Evolutionary conservation across 148 eudicot genomes (phyloP).

Genomic region (Spergularia marina): DNA sequence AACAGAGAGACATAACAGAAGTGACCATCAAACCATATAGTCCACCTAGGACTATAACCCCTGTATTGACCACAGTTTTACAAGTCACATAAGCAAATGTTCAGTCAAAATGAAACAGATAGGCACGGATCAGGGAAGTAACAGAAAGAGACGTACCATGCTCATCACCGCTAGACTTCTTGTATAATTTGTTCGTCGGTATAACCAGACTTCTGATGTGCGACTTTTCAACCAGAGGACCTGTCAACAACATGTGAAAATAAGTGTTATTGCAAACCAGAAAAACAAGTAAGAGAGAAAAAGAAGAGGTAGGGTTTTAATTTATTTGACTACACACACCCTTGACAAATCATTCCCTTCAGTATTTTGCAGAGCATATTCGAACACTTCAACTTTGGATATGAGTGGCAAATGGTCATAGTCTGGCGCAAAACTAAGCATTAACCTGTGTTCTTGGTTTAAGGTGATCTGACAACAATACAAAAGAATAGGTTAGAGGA

Average conservation of each 20-base stretch:
- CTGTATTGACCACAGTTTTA: no score
- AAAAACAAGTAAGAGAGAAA: neutral
- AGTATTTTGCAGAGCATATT: constrained; percentile 84
- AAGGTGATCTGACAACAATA: constrained; percentile 64
- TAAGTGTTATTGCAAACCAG: neutral
- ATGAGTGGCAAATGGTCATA: constrained; percentile 94
- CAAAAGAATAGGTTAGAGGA: constrained; percentile 23
- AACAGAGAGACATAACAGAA: no score
- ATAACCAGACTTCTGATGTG: constrained; percentile 94
- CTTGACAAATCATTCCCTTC: constrained; percentile 90
- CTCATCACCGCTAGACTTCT: constrained; percentile 99
- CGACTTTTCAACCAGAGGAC: constrained; percentile 98
- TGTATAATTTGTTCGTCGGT: constrained; percentile 93
- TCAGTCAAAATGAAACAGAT: no score
- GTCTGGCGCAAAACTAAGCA: constrained; percentile 93
- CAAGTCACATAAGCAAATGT: no score
- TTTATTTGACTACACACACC: constrained; percentile 40
- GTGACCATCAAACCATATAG: no score
- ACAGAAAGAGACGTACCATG: constrained; percentile 60
- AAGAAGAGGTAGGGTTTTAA: neutral
- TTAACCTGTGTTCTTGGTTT: constrained; percentile 86
- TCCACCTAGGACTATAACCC: no score
- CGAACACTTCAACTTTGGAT: constrained; percentile 93
- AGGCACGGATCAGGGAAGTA: no score
- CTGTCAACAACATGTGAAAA: constrained; percentile 32